Base-by-base conservation (phyloP, 1,284 basidiomycete genomes). In the Erythrobasidium hasegawianum region DNA sequence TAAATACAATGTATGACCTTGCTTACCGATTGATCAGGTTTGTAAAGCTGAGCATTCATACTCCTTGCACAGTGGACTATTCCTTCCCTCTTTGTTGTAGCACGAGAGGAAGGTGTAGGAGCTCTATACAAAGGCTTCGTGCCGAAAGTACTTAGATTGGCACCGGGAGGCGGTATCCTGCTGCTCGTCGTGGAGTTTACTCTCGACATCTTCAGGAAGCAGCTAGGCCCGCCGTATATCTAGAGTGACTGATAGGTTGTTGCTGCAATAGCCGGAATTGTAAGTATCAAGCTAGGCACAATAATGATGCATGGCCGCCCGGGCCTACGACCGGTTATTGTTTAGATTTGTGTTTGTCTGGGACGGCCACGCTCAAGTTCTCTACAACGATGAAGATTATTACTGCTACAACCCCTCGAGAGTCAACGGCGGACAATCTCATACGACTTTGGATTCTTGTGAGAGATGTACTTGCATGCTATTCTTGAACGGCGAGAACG, bases 51-150 rank as follows among this genome's bases (percentile, higher is more conserved):
- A 47, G 14, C 43, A 5, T 8, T 47, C 43, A 47, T 7, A 16
- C 22, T 5, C 43, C n/a, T n/a, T n/a, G n/a, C 8, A 8, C 40
- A 64, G 61, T 95, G 94, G 86, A 90, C 93, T 57, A 92, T 92
- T 74, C 80, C 80, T 1, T 78, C 80, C 13, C 80, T 90, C 49
- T 79, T 85, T 41, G 87, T 87, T 13, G 90, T 97, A 72, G 85
- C 88, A 69, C 85, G 88, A 50, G 90, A 96, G 79, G 95, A 99
- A 79, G 95, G 95, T 26, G 74, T 87, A 2, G 85, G 80, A 4
- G 94, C 93, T 2, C 81, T 97, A 52, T 98, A 97, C 84, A 97
- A 97, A 78, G 95, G 93, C 16, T 94, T 94, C 77, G 80, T 88
- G 26, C 89, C 88, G 13, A 90, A 92, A 77, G 85, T 91, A 11